phyloP scores from a whole-genome alignment of 306 rosid species.

The Ceratonia siliqua region DNA sequence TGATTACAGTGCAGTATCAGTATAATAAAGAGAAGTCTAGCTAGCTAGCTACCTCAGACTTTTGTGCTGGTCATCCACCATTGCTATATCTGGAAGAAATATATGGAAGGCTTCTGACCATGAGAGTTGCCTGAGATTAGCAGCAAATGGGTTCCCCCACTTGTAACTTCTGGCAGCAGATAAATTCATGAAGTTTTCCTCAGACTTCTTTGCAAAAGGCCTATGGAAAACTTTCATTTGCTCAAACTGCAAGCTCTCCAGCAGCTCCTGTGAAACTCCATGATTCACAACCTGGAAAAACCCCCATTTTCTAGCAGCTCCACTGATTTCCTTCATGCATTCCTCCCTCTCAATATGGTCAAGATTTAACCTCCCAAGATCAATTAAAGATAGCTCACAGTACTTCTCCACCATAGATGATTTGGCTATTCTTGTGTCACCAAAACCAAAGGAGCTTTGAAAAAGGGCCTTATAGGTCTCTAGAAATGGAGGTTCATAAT shows the following conservation, averaged over 20 bases:
- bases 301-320: slow-evolving; percentile 69
- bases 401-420: slow-evolving; percentile 26
- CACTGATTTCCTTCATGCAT: slow-evolving; percentile 53
- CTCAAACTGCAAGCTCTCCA: slow-evolving; percentile 45
- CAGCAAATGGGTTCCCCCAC: slow-evolving; percentile 71
- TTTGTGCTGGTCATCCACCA: slow-evolving; percentile 37
- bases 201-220: slow-evolving; percentile 48
- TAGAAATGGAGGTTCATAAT: slow-evolving; percentile 66
- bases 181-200: slow-evolving; percentile 41
- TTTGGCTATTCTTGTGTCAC: background rate
- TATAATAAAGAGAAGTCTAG: background rate
- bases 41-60: slow-evolving; percentile 46
- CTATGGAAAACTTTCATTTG: slow-evolving; percentile 48
- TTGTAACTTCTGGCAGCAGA: slow-evolving; percentile 49
- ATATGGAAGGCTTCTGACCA: slow-evolving; percentile 83
- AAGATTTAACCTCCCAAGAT: slow-evolving; percentile 43
- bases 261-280: slow-evolving; percentile 50
- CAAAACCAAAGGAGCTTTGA: background rate
- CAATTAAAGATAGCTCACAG: slow-evolving; percentile 58
- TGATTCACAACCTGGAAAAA: slow-evolving; percentile 75
- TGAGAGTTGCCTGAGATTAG: slow-evolving; percentile 44
- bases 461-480: slow-evolving; percentile 43
- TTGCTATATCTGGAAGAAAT: slow-evolving; percentile 46
- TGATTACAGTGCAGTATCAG: background rate
- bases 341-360: slow-evolving; percentile 37